Conservation (phyloP, 2,329 filamentous ascomycete species). For the Hypoxylon sp. region DNA sequence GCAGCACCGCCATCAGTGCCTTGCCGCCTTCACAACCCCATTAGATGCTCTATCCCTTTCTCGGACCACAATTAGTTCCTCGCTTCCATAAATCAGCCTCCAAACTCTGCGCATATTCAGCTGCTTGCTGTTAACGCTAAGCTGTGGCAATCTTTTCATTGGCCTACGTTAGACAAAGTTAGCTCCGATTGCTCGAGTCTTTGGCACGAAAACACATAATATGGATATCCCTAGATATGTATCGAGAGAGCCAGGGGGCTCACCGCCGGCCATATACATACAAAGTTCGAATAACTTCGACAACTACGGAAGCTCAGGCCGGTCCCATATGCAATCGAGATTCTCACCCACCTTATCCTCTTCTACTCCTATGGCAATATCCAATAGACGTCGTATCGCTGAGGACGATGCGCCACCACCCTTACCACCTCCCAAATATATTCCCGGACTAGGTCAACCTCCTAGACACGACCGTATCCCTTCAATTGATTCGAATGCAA, state of each 20-base stretch:
- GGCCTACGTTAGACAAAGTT: slow-evolving; percentile 39
- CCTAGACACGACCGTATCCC: slow-evolving; percentile 50
- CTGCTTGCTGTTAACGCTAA: slow-evolving; percentile 30
- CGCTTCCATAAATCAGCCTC: slow-evolving; percentile 25
- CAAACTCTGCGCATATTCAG: slow-evolving; percentile 35
- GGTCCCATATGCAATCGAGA: slow-evolving; percentile 49
- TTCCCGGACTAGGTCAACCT: slow-evolving; percentile 51
- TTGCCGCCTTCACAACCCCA: slow-evolving; percentile 34
- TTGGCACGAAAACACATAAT: slow-evolving; percentile 24
- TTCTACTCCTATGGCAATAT: slow-evolving; percentile 58
- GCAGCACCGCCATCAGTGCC: slow-evolving; percentile 35
- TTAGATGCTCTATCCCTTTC: slow-evolving; percentile 41
- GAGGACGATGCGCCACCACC: slow-evolving; percentile 57
- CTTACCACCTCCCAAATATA: slow-evolving; percentile 55
- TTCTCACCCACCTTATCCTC: slow-evolving; percentile 53
- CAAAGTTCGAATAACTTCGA: slow-evolving; percentile 49
- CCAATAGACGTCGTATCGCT: slow-evolving; percentile 51
- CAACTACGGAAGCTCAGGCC: slow-evolving; percentile 46
- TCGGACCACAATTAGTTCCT: slow-evolving; percentile 24
- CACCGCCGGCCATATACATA: slow-evolving; percentile 54
- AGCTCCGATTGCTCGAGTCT: slow-evolving; percentile 31
- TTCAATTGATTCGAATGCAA: slow-evolving; percentile 52
- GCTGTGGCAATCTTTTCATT: slow-evolving; percentile 46
- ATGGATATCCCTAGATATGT: slow-evolving; percentile 55
- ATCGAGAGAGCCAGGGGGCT: slow-evolving; percentile 53